Evolutionary conservation across 2,329 filamentous ascomycete species (phyloP).

Genomic region (Penicillium hordei): DNA sequence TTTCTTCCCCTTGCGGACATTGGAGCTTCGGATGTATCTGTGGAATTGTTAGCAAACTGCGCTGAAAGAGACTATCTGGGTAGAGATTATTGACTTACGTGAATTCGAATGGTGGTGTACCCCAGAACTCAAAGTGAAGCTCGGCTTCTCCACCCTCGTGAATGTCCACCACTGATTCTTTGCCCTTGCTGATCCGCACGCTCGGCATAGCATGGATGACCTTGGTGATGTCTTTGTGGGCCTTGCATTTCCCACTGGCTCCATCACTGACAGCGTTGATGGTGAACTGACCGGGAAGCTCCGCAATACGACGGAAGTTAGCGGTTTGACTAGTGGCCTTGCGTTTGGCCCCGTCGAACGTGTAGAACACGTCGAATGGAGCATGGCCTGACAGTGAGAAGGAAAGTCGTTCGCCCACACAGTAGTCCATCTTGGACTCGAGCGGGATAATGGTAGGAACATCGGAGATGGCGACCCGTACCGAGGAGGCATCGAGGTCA

Average conservation of each 20-base stretch:
- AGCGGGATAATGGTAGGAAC: slow-evolving; percentile 87
- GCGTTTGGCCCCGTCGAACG: slow-evolving; percentile 74
- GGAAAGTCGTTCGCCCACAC: slow-evolving; percentile 89
- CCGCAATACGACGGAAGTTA: slow-evolving; percentile 88
- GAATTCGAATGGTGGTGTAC: slow-evolving; percentile 94
- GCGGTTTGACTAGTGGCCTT: slow-evolving; percentile 72
- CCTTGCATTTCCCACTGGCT: slow-evolving; percentile 78
- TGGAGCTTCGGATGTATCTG: slow-evolving; percentile 82
- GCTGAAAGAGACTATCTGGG: background rate
- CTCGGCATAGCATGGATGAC: slow-evolving; percentile 88
- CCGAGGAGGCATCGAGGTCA: slow-evolving; percentile 68
- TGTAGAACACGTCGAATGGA: slow-evolving; percentile 91
- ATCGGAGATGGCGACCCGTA: slow-evolving; percentile 90
- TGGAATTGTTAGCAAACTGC: slow-evolving; percentile 15
- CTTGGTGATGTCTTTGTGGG: slow-evolving; percentile 74
- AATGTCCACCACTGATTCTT: slow-evolving; percentile 80
- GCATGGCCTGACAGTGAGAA: slow-evolving; percentile 88
- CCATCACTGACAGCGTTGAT: slow-evolving; percentile 86
- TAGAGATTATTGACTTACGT: slow-evolving; percentile 52
- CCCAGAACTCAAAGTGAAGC: slow-evolving; percentile 92
- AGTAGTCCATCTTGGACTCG: slow-evolving; percentile 83
- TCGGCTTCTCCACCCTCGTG: slow-evolving; percentile 95
- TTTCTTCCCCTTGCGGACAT: slow-evolving; percentile 74
- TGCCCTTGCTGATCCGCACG: slow-evolving; percentile 83
- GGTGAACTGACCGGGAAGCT: slow-evolving; percentile 82